These are phyloP conservation scores for Emergomyces orientalis DNA, from an alignment of 2,329 filamentous ascomycete species.

Conservation along the genomic window DNA sequence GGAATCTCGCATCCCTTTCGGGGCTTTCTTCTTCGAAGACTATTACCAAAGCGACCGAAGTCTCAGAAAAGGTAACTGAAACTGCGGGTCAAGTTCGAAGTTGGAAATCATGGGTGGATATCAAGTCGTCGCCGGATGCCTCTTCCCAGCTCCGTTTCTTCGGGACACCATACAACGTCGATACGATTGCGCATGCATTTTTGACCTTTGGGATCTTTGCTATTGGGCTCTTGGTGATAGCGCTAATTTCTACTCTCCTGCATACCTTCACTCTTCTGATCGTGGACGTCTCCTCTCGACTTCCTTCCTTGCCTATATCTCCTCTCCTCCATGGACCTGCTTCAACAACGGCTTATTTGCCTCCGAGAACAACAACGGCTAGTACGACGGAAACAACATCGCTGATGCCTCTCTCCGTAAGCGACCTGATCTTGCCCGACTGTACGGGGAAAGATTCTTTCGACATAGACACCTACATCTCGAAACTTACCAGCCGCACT, in stretches of 20 bases:
- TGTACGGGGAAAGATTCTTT: slow-evolving; percentile 17
- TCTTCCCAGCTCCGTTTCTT: neutral
- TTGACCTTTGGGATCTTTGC: neutral
- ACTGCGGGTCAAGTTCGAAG: neutral
- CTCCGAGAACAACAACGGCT: slow-evolving; percentile 15
- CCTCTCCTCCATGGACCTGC: neutral
- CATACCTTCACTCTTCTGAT: neutral
- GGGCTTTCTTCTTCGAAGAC: slow-evolving; percentile 16
- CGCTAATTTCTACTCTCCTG: neutral
- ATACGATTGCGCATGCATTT: neutral
- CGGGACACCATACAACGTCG: neutral
- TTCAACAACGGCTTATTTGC: neutral
- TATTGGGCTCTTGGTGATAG: neutral
- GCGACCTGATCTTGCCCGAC: slow-evolving; percentile 16
- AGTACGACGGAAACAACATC: slow-evolving; percentile 22
- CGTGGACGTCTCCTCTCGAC: neutral
- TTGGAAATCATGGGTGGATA: neutral
- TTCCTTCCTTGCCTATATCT: neutral
- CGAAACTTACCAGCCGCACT: slow-evolving; percentile 20
- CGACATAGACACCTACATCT: slow-evolving; percentile 20
- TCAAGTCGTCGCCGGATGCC: neutral
- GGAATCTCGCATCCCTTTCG: slow-evolving; percentile 37
- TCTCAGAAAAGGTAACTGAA: neutral
- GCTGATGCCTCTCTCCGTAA: slow-evolving; percentile 16
- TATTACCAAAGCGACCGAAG: neutral